Base-by-base conservation (phyloP, 2,329 filamentous ascomycete species). In the Cercospora citrullina region DNA sequence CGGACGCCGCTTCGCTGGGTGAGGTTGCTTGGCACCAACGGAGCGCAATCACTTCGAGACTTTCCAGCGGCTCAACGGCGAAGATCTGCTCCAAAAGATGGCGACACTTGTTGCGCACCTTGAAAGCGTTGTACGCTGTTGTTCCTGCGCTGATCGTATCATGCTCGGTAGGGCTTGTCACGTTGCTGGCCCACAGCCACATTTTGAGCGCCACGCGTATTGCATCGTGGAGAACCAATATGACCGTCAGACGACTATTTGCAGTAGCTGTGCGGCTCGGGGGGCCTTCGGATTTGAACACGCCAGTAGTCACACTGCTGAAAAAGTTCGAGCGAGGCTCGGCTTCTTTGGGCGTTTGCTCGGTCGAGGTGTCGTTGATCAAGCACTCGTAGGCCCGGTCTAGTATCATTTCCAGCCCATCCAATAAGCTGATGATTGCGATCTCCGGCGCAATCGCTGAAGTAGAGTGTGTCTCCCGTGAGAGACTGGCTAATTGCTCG, bases 211-310 rank as follows among this genome's bases (percentile, higher is more conserved):
- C 97, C 60, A 96, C 91, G 26, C 93, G 89, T 67, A 98, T 92
- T 1, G 94, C 93, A 78, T 99, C 96, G 79, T 98, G 94, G 77
- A 99, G 97, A 10, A 94, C 96, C n/a, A 99, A 84, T 53, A 97
- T 85, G 21, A 99, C 94, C 0, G 95, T 98, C 23, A 99, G 84
- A 57, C 94, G 88, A 74, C 95, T 94, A 75, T 98, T 99, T 8
- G 94, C 93, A n/a, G 92, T 93, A 7, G 90, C 88, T 68, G 90
- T 93, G 60, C 93, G 89, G n/a, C 88, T 86, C 69, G 75, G 72
- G 1, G 87, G 89, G 0, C 87, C 84, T 68, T 97, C 93, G 0
- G 91, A 87, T 42, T 92, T 87, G 77, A 97, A 97, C 0, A 97
- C 92, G 1, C 93, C 93, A 0, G 93, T 95, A 1, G 96, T 92